A percentile compares a stretch with the other conserved stretches of the same genome.
Evolutionary conservation across 2,329 filamentous ascomycete species (phyloP).

Genomic region (Aspergillus unguis): DNA sequence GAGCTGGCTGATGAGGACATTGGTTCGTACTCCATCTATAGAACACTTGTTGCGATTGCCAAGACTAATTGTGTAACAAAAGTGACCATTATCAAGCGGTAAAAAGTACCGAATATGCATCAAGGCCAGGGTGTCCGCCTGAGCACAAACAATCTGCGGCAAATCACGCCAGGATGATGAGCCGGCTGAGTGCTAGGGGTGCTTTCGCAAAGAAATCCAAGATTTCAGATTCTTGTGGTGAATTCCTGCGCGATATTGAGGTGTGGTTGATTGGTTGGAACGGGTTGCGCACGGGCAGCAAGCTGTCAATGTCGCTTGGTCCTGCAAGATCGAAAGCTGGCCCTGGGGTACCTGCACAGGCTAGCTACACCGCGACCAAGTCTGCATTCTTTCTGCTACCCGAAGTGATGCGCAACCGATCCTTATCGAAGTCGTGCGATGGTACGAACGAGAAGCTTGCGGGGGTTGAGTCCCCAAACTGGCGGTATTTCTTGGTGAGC

Average conservation of each 20-base stretch:
- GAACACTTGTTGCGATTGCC: conserved; percentile 6
- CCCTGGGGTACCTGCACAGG: conserved; percentile 15
- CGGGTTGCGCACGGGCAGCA: conserved; percentile 23
- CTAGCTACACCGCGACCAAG: conserved; percentile 13
- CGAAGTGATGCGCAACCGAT: conserved; percentile 17
- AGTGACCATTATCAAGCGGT: conserved; percentile 70
- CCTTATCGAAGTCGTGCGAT: conserved; percentile 8
- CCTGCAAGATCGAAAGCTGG: conserved; percentile 19
- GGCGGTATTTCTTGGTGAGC: conserved; percentile 12
- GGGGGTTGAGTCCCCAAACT: conserved; percentile 3
- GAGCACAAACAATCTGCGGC: conserved; percentile 27
- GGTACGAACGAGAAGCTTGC: conserved; percentile 9
- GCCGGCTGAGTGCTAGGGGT: conserved; percentile 18
- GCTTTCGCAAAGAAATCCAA: conserved; percentile 22
- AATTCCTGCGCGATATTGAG: conserved; percentile 27
- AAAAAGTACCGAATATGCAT: conserved; percentile 27
- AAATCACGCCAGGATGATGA: conserved; percentile 23
- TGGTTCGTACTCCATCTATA: conserved; percentile 56
- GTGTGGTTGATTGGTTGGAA: conserved; percentile 21
- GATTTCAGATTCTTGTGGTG: conserved; percentile 28
- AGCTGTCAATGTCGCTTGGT: conserved; percentile 19
- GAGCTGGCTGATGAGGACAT: conserved; percentile 97
- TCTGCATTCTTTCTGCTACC: conserved; percentile 16
- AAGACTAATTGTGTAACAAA: conserved; percentile 24
- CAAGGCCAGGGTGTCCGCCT: conserved; percentile 22